Base-by-base conservation (phyloP, 2,329 filamentous ascomycete species). In the Sclerotinia subarctica region DNA sequence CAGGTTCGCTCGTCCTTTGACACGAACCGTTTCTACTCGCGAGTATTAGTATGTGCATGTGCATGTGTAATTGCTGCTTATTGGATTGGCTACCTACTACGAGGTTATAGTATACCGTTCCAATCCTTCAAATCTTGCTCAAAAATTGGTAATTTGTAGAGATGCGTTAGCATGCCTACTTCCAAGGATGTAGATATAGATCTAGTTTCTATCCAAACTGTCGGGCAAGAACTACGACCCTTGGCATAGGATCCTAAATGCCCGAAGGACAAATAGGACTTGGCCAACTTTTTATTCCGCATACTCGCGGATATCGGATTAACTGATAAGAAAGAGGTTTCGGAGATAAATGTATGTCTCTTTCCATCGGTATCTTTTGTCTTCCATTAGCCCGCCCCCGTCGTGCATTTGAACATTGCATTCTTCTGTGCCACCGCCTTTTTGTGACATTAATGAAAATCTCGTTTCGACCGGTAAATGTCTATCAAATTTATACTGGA, bases 161-260 rank as follows among this genome's bases (percentile, higher is more conserved):
- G 44, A 49, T 1, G 21, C 29, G 44, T 49, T 35, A 35, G 58
- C 11, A 51, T 24, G 15, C 38, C 13, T 17, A 42, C 3, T 42
- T 38, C 38, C 59, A 38, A 62, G 59, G 46, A 51, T 62, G 5
- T 24, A 35, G 29, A 35, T 51, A 38, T 13, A 49, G 46, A 32
- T 51, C 17, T 62, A 51, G 44, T 49, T 62, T 38, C 46, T 46
- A 51, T 62, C 59, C 59, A 51, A 51, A 51, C n/a, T 24, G 59
- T 51, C 59, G 46, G 46, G 46, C 58, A 32, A 49, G 59, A 38
- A 19, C 46, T 62, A 24, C 29, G 51, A 38, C n/a, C 53, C 38
- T 46, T 29, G 56, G 38, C n/a, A 46, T 19, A 24, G 17, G 1
- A 38, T 49, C 13, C 21, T 42, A n/a, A 32, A 62, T 51, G 21